Percentiles rank a stretch among this genome's conserved stretches.
Conservation (phyloP, 768 basidiomycete genomes). For the Lyophyllum semitale region DNA sequence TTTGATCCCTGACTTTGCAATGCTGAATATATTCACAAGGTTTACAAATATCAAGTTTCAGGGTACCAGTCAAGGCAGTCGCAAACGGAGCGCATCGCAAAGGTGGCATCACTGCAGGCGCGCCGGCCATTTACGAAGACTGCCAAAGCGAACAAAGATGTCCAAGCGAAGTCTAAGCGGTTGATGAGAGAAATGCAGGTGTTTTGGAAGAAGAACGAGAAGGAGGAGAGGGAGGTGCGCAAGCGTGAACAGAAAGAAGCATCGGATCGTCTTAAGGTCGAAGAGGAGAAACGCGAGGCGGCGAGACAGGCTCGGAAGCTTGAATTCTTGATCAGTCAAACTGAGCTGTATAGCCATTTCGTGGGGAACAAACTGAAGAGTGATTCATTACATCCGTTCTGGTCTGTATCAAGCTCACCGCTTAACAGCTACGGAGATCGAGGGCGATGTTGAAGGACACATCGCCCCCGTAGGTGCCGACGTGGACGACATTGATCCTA, state of each 20-base stretch:
- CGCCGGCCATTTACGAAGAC: slow-evolving; percentile 75
- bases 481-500: slow-evolving; percentile 53
- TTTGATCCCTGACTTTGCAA: background rate
- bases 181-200: slow-evolving; percentile 95
- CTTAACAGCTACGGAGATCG: slow-evolving; percentile 69
- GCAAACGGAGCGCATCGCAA: slow-evolving; percentile 77
- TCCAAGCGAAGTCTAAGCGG: slow-evolving; percentile 82
- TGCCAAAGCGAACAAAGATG: slow-evolving; percentile 78
- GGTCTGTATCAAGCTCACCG: slow-evolving; percentile 17
- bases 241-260: slow-evolving; percentile 96
- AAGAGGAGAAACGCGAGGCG: slow-evolving; percentile 93
- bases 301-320: slow-evolving; percentile 93
- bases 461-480: slow-evolving; percentile 59
- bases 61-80: slow-evolving; percentile 67
- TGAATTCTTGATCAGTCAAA: slow-evolving; percentile 98
- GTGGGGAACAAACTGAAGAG: slow-evolving; percentile 96
- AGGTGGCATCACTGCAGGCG: slow-evolving; percentile 74
- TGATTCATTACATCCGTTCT: slow-evolving; percentile 28
- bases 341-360: slow-evolving; percentile 98
- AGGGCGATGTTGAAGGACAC: slow-evolving; percentile 51
- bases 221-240: slow-evolving; percentile 90
- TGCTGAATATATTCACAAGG: slow-evolving; percentile 45
- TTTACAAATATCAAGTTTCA: slow-evolving; percentile 73
- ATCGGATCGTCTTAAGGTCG: slow-evolving; percentile 79
- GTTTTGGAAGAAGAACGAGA: slow-evolving; percentile 98